phyloP scores from a whole-genome alignment of 2,329 filamentous ascomycete species.

The Aspergillus fumigatiaffinis region DNA sequence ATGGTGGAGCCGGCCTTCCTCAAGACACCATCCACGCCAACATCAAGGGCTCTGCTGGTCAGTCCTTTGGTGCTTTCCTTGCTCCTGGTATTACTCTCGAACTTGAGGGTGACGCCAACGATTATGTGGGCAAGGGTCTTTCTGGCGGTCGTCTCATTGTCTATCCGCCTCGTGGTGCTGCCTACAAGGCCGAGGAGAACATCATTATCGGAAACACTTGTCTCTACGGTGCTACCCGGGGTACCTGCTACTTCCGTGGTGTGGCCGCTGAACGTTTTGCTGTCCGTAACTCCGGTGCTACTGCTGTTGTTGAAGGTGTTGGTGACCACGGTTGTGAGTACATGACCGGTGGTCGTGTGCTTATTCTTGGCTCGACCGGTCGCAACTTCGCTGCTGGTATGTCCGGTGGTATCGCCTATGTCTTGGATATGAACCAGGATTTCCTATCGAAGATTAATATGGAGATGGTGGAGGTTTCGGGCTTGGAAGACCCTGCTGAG shows the following conservation, averaged over 20 bases:
- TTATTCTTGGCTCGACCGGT: slow-evolving; percentile 82
- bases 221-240: slow-evolving; percentile 86
- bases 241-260: slow-evolving; percentile 94
- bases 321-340: slow-evolving; percentile 98
- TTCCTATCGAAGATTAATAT: slow-evolving; percentile 92
- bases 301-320: slow-evolving; percentile 91
- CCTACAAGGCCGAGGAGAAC: slow-evolving; percentile 96
- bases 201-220: slow-evolving; percentile 91
- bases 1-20: slow-evolving; percentile 82
- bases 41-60: slow-evolving; percentile 91
- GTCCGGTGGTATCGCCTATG: slow-evolving; percentile 95
- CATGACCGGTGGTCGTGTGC: slow-evolving; percentile 92
- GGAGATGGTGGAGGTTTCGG: slow-evolving; percentile 92
- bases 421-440: slow-evolving; percentile 84
- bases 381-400: slow-evolving; percentile 98
- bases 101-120: slow-evolving; percentile 92
- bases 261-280: slow-evolving; percentile 94
- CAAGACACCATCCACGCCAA: slow-evolving; percentile 94
- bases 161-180: slow-evolving; percentile 83
- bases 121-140: slow-evolving; percentile 94
- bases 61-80: slow-evolving; percentile 93
- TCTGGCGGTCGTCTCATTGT: slow-evolving; percentile 90
- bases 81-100: slow-evolving; percentile 91
- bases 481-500: slow-evolving; percentile 78
- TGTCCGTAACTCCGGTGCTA: slow-evolving; percentile 93